Evolutionary conservation across 2,329 filamentous ascomycete species (phyloP).

Genomic region (Fusarium hostae): DNA sequence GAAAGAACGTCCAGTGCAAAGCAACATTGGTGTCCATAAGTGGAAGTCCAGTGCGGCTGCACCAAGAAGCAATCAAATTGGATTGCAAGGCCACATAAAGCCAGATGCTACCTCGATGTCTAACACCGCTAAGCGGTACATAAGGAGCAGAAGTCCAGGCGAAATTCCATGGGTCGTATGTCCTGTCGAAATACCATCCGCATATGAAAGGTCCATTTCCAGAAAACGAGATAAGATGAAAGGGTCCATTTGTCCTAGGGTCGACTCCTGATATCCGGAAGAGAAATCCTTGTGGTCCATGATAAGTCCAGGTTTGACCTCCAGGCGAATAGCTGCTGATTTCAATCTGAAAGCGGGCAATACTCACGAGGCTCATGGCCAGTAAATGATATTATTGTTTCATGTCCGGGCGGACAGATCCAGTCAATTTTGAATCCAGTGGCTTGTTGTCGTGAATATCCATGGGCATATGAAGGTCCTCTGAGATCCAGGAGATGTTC

Average conservation of each 20-base stretch:
- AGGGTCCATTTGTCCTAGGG: constrained; percentile 24
- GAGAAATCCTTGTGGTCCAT: constrained; percentile 31
- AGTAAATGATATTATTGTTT: constrained; percentile 42
- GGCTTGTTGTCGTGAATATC: constrained; percentile 11
- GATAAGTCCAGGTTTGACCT: constrained; percentile 39
- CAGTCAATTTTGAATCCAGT: constrained; percentile 31
- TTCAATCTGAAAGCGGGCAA: constrained; percentile 48
- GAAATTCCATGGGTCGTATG: constrained; percentile 9
- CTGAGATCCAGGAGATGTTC: constrained; percentile 25
- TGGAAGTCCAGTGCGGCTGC: constrained; percentile 45
- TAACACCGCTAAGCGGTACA: constrained; percentile 25
- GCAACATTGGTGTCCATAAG: constrained; percentile 12
- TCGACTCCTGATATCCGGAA: constrained; percentile 35
- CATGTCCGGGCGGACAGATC: constrained; percentile 49
- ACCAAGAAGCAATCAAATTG: constrained; percentile 48
- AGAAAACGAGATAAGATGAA: constrained; percentile 3
- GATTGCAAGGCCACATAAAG: constrained; percentile 45
- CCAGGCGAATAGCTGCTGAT: constrained; percentile 35
- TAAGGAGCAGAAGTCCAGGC: constrained; percentile 19
- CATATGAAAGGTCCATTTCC: constrained; percentile 11
- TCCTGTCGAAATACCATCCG: constrained; percentile 30
- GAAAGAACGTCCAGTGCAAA: constrained; percentile 11
- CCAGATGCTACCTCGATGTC: constrained; percentile 29
- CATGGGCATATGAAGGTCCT: constrained; percentile 3
- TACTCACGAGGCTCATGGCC: constrained; percentile 52